Base-by-base conservation (phyloP, 2,329 filamentous ascomycete species). In the Colletotrichum sp. region DNA sequence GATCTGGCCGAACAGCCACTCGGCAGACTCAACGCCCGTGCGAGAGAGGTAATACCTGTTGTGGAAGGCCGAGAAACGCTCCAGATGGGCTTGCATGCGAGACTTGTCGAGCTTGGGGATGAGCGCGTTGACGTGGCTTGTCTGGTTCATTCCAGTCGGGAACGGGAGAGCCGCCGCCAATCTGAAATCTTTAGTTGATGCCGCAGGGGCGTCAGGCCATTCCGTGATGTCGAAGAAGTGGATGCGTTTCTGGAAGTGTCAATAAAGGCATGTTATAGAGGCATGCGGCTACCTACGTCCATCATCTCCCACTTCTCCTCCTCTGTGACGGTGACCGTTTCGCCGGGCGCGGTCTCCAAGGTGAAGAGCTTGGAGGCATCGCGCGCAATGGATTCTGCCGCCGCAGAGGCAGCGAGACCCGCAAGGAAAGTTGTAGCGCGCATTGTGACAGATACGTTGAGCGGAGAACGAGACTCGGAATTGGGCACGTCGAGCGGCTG, bases 1-100 rank as follows among this genome's bases (percentile, higher is more conserved):
- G 36, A 96, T 92, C 78, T 93, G 92, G 24, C 88, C 86, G 43
- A 93, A 87, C 7, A 97, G 86, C 95, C 95, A 97, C 68, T 91
- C 91, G 2, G 94, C 95, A 1, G 94, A 95, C 82, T 96, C 87
- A 7, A 90, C 89, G 3, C 95, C 95, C 73, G 90, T 92, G 32
- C 89, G 84, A 8, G 91, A 92, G 80, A 90, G 90, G 84, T 93
- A 94, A 84, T 93, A 94, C 68, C 93, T 88, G 10, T 92, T 94
- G 81, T 93, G 90, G 85, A 94, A 94, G 48, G 87, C 87, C 1
- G 91, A 92, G 80, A 94, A 93, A 13, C 88, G 91, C 78, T 94
- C 79, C 21, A 83, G 39, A 6, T 69, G 68, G 16, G 57, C 48
- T 16, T 63, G 68, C 63, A 77, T 75, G 28, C 68, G 71, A n/a